phyloP scores from a whole-genome alignment of 169 alveolate genomes.

The Plasmodium malariae region DNA sequence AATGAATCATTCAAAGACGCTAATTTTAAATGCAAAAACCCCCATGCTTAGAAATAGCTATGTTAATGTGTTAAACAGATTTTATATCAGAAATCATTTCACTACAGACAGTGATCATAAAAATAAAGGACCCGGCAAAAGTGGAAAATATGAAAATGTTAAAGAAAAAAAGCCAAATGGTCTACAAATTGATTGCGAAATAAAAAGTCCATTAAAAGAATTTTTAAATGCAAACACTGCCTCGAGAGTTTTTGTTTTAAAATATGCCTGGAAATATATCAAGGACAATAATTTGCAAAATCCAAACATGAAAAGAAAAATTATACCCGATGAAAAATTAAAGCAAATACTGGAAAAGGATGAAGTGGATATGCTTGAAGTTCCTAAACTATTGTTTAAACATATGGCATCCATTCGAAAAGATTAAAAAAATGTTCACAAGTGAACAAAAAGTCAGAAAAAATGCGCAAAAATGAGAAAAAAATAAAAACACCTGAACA shows the following conservation, averaged over 20 bases:
- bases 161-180: conserved; percentile 74
- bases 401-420: conserved; percentile 50
- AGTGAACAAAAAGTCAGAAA: background rate
- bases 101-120: conserved; percentile 27
- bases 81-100: conserved; percentile 28
- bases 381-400: conserved; percentile 43
- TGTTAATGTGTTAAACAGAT: background rate
- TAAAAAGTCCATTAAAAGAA: conserved; percentile 65
- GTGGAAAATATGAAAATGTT: conserved; percentile 3
- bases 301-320: conserved; percentile 70
- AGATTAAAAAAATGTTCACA: background rate
- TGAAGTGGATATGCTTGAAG: conserved; percentile 69
- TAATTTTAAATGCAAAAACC: conserved; percentile 1
- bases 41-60: conserved; percentile 13
- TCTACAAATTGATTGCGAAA: conserved; percentile 66
- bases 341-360: conserved; percentile 62
- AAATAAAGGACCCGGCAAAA: background rate
- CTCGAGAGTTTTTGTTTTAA: conserved; percentile 63
- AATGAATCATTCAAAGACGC: conserved; percentile 19
- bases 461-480: background rate
- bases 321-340: conserved; percentile 60
- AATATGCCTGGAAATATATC: conserved; percentile 74
- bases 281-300: conserved; percentile 74
- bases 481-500: background rate
- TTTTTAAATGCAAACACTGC: conserved; percentile 64